A percentile compares a stretch with the other conserved stretches of the same genome.
phyloP scores from a whole-genome alignment of 2,329 filamentous ascomycete genomes.

The Colletotrichum aenigma region DNA sequence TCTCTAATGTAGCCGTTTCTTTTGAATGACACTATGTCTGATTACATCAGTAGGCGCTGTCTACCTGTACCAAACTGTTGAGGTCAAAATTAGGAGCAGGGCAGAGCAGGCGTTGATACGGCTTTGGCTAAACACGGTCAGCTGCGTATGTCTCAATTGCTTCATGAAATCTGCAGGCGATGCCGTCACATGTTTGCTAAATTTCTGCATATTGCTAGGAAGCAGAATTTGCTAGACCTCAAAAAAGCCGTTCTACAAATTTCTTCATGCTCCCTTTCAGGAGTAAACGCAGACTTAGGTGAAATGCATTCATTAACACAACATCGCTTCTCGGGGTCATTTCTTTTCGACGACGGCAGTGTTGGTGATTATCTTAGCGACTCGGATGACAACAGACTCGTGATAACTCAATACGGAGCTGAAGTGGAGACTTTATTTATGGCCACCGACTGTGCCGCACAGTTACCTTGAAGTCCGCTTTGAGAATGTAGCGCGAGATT shows the following conservation, averaged over 20 bases:
- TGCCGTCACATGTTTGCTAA: neutral
- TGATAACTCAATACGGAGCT: neutral
- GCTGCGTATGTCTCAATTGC: neutral
- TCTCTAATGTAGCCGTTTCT: neutral
- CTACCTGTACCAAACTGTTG: neutral
- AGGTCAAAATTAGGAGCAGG: neutral
- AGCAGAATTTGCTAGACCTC: neutral
- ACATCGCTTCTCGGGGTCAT: neutral
- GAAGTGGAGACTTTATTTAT: neutral
- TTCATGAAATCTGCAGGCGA: neutral
- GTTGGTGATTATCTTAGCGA: neutral
- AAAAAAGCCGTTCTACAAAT: neutral
- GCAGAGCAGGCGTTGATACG: neutral
- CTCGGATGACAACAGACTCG: neutral
- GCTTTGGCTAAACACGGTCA: neutral
- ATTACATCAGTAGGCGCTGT: neutral
- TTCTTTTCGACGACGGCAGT: neutral
- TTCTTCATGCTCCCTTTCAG: neutral
- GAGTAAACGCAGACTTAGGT: neutral
- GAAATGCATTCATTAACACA: neutral
- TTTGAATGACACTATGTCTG: neutral
- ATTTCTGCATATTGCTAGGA: neutral
- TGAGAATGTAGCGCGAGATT: neutral
- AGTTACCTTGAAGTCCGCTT: neutral
- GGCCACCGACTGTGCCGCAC: neutral